Percentiles rank a stretch among this genome's conserved stretches.
These are phyloP conservation scores for Hemerocallis citrina DNA, from an alignment of 106 monocot species.

Conservation along the genomic window DNA sequence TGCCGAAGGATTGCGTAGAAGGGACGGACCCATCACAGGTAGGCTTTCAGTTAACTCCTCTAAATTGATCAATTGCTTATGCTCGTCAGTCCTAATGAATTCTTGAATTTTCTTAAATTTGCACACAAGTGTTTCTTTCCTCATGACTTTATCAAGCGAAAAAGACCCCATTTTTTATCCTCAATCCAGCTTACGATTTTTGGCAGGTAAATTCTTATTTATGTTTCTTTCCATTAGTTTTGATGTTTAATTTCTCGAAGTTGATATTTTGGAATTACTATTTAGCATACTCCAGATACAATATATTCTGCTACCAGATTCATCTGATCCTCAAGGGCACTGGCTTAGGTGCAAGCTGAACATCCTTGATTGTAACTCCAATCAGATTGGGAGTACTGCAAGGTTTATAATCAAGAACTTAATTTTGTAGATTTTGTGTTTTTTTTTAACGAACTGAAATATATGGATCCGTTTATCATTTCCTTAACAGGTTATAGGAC, in stretches of 20 bases:
- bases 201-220: slow-evolving; percentile 69
- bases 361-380: slow-evolving; percentile 49
- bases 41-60: slow-evolving; percentile 13
- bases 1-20: slow-evolving; percentile 47
- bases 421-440: background rate
- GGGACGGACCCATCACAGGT: slow-evolving; percentile 51
- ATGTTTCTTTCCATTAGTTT: background rate
- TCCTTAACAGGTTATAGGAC: slow-evolving; percentile 50
- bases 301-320: slow-evolving; percentile 46
- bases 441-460: slow-evolving; percentile 26
- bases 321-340: slow-evolving; percentile 42
- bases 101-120: background rate
- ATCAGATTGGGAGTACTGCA: slow-evolving; percentile 60
- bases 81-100: background rate
- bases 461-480: too few relatives aligned
- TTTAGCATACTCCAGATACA: slow-evolving; percentile 47
- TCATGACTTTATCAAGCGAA: too few relatives aligned
- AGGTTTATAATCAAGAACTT: slow-evolving; percentile 29
- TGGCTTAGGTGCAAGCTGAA: slow-evolving; percentile 70
- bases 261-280: background rate
- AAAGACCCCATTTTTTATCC: slow-evolving; percentile 83
- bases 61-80: background rate
- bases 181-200: slow-evolving; percentile 86
- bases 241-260: background rate
- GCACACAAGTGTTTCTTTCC: slow-evolving; percentile 81